Percentiles rank a stretch among this genome's conserved stretches.
These are phyloP conservation scores for Vigna reflexopilosa DNA, from an alignment of 306 rosid genomes.

Conservation along the genomic window DNA sequence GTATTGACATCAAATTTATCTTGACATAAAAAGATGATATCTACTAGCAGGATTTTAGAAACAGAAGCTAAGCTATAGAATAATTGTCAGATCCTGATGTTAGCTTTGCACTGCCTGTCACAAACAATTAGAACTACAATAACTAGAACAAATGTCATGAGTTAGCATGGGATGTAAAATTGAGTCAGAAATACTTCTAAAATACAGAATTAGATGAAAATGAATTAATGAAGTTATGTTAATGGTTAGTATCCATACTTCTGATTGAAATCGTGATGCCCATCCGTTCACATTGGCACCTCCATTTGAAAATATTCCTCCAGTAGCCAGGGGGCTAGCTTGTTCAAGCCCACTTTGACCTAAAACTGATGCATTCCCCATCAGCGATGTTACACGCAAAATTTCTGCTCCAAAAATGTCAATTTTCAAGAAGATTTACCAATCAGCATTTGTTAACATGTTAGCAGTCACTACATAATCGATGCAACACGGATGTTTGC, in stretches of 20 bases:
- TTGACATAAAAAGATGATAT: conserved; percentile 43
- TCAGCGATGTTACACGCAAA: conserved; percentile 99
- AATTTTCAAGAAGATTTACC: conserved; percentile 99
- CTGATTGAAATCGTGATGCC: conserved; percentile 99
- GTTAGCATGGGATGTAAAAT: conserved; percentile 75
- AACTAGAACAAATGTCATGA: conserved; percentile 62
- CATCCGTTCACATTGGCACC: conserved; percentile 90
- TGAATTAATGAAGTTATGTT: conserved; percentile 97
- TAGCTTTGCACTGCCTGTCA: conserved; percentile 83
- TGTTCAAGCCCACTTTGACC: conserved; percentile 99
- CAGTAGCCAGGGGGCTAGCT: conserved; percentile 98
- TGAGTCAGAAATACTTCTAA: conserved; percentile 81
- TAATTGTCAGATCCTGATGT: conserved; percentile 55
- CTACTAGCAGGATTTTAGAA: conserved; percentile 47
- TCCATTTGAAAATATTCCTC: conserved; percentile 94
- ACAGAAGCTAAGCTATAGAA: conserved; percentile 49
- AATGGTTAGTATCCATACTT: conserved; percentile 99
- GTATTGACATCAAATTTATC: conserved; percentile 35
- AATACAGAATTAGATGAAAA: conserved; percentile 86
- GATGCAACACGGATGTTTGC: conserved; percentile 76
- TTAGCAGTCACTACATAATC: conserved; percentile 94
- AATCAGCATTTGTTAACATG: conserved; percentile 97
- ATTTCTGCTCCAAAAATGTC: conserved; percentile 99
- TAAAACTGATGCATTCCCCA: conserved; percentile 99
- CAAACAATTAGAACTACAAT: conserved; percentile 62